Base-by-base conservation (phyloP, 2,329 filamentous ascomycete species). In the Neonectria magnoliae region DNA sequence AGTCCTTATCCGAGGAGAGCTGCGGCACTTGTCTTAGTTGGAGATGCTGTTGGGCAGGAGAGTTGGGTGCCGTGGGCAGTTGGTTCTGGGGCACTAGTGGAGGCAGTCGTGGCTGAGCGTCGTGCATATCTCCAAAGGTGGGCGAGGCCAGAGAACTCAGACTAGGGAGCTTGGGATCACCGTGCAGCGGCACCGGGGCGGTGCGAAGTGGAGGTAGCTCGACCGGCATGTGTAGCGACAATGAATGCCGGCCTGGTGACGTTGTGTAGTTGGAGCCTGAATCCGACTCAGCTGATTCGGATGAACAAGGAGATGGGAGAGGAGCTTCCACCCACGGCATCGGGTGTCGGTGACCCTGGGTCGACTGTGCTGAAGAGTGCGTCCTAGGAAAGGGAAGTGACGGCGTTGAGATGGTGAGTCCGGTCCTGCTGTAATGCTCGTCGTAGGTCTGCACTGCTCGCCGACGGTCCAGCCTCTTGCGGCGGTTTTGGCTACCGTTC, bases 401-500 rank as follows among this genome's bases (percentile, higher is more conserved):
- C n/a, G 66, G 71, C 14, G 71, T 60, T 57, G 70, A 55, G 65
- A 77, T 60, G 68, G 78, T 33, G 71, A 81, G 57, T 67, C 75
- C 45, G 72, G 75, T 31, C 69, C 78, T 68, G 52, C 60, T 45
- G 53, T 71, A 70, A 63, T 73, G 71, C 58, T 65, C 64, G 44
- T 73, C 69, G 55, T 71, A 68, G 57, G 64, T 41, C 27, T 72
- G 68, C 3, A 65, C 64, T 27, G 73, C 73, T 68, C 76, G 81
- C 68, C 77, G 77, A 41, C 82, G 79, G 67, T 81, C 76, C 57
- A 83, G 78, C 69, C 89, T 83, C 75, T 84, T 86, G 74, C 91
- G 86, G 74, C 94, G 89, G 81, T 97, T 97, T 86, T 94, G 92
- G 77, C 91, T 93, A 54, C 94, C 94, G 77, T 97, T 97, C 93